Base-by-base conservation (phyloP, 257 asterid genomes). In the Jaltomata sinuosa region DNA sequence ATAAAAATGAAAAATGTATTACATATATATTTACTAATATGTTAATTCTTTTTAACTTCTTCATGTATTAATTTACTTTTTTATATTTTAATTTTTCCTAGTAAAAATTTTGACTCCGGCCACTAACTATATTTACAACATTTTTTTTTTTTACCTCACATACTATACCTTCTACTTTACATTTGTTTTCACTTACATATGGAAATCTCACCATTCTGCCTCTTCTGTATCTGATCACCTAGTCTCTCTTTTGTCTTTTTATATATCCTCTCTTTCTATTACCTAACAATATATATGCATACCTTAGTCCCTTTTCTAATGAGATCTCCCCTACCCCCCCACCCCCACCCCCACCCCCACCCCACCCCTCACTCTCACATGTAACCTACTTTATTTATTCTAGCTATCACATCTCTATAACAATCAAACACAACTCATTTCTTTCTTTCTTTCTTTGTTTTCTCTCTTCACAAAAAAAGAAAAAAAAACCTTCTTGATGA, bases 401-500 rank as follows among this genome's bases (percentile, higher is more conserved):
- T n/a, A n/a, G n/a, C n/a, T 64, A 55, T 47, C 49, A 82, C 40
- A 83, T 68, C 61, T 47, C 81, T 76, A 25, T 76, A 76, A 15
- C 80, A 91, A 82, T 82, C 86, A 93, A 87, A 90, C 90, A 89
- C 68, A 78, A 88, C 88, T 83, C 84, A 84, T 89, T 85, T 71
- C n/a, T n/a, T n/a, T n/a, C n/a, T 72, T 42, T 14, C 34, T 84
- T 47, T 21, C 10, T 84, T n/a, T 77, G 61, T 83, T 87, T 54
- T 79, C 34, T 82, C 11, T 36, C 72, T 38, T 81, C 69, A 55
- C 27, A 34, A 36, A 47, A 74, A 45, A 22, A 53, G 11, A 19
- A 40, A 14, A 61, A 19, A 27, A 11, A 79, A 49, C 74, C 65
- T 87, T 88, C 87, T 92, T 92, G 95, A 92, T 92, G 97, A 87